A percentile compares a stretch with the other conserved stretches of the same genome.
These are phyloP conservation scores for Chimonanthus praecox DNA, from an alignment of 164 flowering plant genomes.

Conservation along the genomic window DNA sequence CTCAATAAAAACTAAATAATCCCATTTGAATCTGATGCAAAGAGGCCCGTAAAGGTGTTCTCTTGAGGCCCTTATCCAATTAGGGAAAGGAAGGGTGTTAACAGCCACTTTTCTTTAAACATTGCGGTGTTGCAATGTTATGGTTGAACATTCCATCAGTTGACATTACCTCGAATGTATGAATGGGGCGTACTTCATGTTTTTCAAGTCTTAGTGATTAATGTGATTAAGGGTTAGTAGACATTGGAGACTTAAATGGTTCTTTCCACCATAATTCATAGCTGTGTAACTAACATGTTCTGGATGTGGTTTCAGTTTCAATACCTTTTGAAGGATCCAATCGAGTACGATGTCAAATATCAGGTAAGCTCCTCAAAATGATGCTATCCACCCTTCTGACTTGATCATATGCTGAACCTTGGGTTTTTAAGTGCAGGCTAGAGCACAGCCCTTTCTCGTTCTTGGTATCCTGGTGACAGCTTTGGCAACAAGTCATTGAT, in stretches of 20 bases:
- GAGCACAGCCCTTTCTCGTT: conserved; percentile 92
- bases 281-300: not conserved
- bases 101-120: too few species aligned
- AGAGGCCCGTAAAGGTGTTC: too few species aligned
- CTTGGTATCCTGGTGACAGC: conserved; percentile 89
- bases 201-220: not conserved
- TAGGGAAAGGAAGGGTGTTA: too few species aligned
- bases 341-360: conserved; percentile 89
- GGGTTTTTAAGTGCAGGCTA: conserved; percentile 52
- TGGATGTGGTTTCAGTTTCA: conserved; percentile 47
- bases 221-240: not conserved
- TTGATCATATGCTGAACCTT: too few species aligned
- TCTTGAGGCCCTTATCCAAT: too few species aligned
- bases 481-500: conserved; percentile 70
- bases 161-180: not conserved
- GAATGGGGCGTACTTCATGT: not conserved
- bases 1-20: too few species aligned
- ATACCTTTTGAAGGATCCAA: conserved; percentile 88
- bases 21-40: too few species aligned
- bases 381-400: not conserved
- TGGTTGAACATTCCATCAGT: not conserved
- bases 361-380: conserved; percentile 40
- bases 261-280: not conserved
- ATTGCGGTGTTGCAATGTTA: not conserved
- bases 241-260: not conserved